phyloP scores from a whole-genome alignment of 2,329 filamentous ascomycete genomes.

The Scedosporium boydii region DNA sequence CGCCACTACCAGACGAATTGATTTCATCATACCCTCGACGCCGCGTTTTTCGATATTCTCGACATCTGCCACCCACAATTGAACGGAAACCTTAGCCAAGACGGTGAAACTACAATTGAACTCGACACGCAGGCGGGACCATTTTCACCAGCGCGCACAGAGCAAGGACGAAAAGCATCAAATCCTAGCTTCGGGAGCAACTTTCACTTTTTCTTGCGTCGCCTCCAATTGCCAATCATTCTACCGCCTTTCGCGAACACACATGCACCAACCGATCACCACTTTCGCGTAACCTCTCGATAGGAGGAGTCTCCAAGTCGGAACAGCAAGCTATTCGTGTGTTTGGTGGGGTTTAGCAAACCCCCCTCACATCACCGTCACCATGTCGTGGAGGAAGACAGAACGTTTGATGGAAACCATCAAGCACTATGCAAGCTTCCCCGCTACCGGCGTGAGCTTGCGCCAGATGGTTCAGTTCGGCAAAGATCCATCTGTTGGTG shows the following conservation, averaged over 20 bases:
- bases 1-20: slow-evolving; percentile 1
- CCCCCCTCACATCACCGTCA: slow-evolving; percentile 17
- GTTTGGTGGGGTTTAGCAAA: slow-evolving; percentile 7
- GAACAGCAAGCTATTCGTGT: neutral
- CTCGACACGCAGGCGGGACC: too few relatives aligned
- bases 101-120: too few relatives aligned
- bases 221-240: neutral
- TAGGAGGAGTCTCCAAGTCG: neutral
- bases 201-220: neutral
- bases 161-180: neutral
- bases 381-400: slow-evolving; percentile 90
- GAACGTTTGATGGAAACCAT: slow-evolving; percentile 93
- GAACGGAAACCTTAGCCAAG: neutral
- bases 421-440: slow-evolving; percentile 93
- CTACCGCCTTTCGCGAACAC: neutral
- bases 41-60: neutral
- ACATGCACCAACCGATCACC: neutral
- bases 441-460: slow-evolving; percentile 89
- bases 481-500: slow-evolving; percentile 83
- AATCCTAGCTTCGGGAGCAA: neutral
- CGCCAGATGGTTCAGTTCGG: slow-evolving; percentile 99
- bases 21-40: neutral
- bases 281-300: neutral
- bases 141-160: too few relatives aligned
- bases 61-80: neutral